Base-by-base conservation (phyloP, 2,329 filamentous ascomycete species). In the Metarhizium anisopliae region DNA sequence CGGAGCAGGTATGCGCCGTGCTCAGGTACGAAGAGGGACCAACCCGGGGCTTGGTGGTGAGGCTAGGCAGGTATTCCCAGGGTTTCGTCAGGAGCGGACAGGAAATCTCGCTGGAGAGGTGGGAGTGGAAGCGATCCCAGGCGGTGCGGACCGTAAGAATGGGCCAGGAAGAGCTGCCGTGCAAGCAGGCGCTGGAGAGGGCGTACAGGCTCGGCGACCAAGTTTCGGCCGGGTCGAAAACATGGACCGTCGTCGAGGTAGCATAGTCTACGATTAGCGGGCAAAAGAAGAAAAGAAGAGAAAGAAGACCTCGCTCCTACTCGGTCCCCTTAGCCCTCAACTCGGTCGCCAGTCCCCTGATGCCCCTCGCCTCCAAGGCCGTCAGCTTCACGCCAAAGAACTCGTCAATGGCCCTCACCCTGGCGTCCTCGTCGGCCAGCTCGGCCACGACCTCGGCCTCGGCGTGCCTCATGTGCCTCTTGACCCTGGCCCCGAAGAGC, bases 21-120 rank as follows among this genome's bases (percentile, higher is more conserved):
- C 62, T 81, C 43, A 63, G 66, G 58, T 63, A 74, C 32, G 67
- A 74, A 8, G 64, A 68, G 7, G 69, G 47, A 7, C 66, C 8
- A 56, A 58, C 68, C 2, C 68, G 77, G 2, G 84, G 84, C 0
- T 68, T 79, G 58, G 71, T 84, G 0, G 68, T 86, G 0, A 66
- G 78, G 25, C 63, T 86, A 1, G 84, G 81, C 0, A 69, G 74
- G 55, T 77, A 72, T 58, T 79, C 74, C 42, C 84, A 87, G 70
- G 83, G 78, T 1, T 64, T 87, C 4, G 36, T 82, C 52, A 74
- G 78, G 59, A 65, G 68, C 2, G 77, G 74, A 0, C 66, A 69
- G 0, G 61, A 66, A 5, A 63, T 80, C 11, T 70, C 73, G 20
- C 70, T 77, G 1, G 83, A 86, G 72, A 71, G 81, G 54, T 85